phyloP scores from a whole-genome alignment of 768 basidiomycete species.

The Auricularia sp. region DNA sequence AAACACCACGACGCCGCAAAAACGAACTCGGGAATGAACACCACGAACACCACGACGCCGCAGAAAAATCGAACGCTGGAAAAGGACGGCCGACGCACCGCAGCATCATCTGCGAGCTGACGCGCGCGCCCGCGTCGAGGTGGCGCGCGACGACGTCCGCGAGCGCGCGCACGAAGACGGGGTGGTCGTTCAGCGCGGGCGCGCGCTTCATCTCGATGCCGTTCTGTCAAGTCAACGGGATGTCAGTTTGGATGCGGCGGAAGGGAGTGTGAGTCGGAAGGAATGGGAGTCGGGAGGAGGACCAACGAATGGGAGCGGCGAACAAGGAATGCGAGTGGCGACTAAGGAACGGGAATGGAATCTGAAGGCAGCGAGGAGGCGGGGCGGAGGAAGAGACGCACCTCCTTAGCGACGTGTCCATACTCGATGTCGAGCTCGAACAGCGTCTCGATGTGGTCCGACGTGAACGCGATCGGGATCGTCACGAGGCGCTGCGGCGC shows the following conservation, averaged over 20 bases:
- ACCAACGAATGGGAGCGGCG: not conserved
- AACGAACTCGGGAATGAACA: too few relatives aligned
- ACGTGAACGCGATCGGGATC: constrained; percentile 96
- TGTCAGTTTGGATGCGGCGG: not conserved
- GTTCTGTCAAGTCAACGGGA: constrained; percentile 36
- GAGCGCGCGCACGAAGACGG: constrained; percentile 88
- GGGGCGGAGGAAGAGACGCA: constrained; percentile 24
- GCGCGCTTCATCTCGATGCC: constrained; percentile 86
- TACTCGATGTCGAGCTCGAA: constrained; percentile 96
- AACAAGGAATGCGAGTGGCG: too few relatives aligned
- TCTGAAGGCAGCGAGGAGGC: not conserved
- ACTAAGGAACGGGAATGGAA: too few relatives aligned
- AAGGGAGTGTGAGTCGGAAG: too few relatives aligned
- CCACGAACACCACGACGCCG: too few relatives aligned
- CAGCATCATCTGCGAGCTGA: constrained; percentile 70
- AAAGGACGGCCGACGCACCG: constrained; percentile 22
- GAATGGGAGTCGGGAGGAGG: not conserved
- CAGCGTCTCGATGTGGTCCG: constrained; percentile 97
- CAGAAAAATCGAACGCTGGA: too few relatives aligned
- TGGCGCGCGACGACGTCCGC: constrained; percentile 85
- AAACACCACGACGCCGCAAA: too few relatives aligned
- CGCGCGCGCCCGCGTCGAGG: constrained; percentile 50
- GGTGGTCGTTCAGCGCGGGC: constrained; percentile 88
- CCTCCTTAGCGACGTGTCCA: constrained; percentile 80
- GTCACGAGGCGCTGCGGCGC: constrained; percentile 35